Base-by-base conservation (phyloP, 768 basidiomycete genomes). In the Tulasnella sp. region DNA sequence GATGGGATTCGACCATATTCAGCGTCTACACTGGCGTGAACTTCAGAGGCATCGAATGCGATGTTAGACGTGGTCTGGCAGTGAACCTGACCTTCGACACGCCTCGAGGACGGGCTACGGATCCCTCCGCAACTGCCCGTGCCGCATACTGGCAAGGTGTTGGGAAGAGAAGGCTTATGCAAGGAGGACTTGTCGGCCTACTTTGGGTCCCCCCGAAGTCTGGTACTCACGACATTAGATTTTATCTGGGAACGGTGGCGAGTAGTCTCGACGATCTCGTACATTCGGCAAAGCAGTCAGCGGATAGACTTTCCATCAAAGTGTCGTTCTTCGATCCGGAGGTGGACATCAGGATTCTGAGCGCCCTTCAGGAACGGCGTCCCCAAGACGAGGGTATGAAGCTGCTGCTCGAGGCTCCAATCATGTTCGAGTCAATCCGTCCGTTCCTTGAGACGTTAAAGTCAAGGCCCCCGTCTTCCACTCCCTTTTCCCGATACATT, bases 361-460 rank as follows among this genome's bases (percentile, higher is more conserved):
- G 58, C 31, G 38, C 54, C 14, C 64, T 75, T 4, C 74, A 75
- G 38, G 17, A 70, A 7, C 36, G 73, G 22, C 70, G 40, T 14
- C 67, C 49, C 6, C 42, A 34, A 17, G 67, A 25, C 7, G 38
- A 71, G 22, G 70, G n/a, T 19, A 25, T 6, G 40, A 72, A 36
- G 71, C 72, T 90, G 3, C 82, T 92, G 34, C 82, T 92, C 22
- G 91, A 92, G 77, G 85, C 87, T 0, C 85, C 87, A 0, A 87
- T 92, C 76, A 87, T 92, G 87, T 91, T 87, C 77, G 91, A 91
- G 77, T 84, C 89, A 0, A 86, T 90, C 42, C 84, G 89, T 8
- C 91, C 91, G 0, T 92, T 92, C 83, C 84, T 93, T 14, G 85
- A 90, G 76, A 85, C 88, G 0, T 84, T 93, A 3, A 85, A 87